phyloP scores from a whole-genome alignment of 768 basidiomycete genomes.

The Tylopilus felleus region DNA sequence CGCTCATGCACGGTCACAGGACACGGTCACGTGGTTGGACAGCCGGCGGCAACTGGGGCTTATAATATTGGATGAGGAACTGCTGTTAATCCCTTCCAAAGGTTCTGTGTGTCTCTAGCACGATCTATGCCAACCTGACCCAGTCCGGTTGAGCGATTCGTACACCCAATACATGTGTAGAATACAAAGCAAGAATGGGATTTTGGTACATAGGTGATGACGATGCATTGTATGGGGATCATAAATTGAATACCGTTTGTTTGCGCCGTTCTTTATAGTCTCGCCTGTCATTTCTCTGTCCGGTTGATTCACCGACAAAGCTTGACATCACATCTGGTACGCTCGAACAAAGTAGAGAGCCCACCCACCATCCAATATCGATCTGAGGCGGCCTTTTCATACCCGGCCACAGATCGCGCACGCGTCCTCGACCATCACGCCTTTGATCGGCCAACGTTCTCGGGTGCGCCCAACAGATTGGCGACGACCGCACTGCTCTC shows the following conservation, averaged over 20 bases:
- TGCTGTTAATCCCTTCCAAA: too few relatives aligned
- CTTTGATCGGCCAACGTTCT: constrained; percentile 17
- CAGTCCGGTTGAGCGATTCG: not conserved
- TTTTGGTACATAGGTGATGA: not conserved
- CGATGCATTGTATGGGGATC: not conserved
- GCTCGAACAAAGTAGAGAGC: not conserved
- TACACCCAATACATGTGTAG: not conserved
- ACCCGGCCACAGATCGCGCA: not conserved
- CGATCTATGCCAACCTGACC: constrained; percentile 23
- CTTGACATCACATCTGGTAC: not conserved
- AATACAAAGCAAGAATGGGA: not conserved
- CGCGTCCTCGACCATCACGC: not conserved
- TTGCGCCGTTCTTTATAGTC: not conserved
- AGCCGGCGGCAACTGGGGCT: too few relatives aligned
- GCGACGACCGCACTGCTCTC: constrained; percentile 55
- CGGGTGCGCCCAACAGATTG: constrained; percentile 37
- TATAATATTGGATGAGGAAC: too few relatives aligned
- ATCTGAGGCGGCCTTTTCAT: not conserved
- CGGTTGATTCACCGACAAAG: not conserved
- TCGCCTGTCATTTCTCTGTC: not conserved
- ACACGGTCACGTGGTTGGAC: too few relatives aligned
- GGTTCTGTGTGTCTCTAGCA: constrained; percentile 29
- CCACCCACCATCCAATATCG: not conserved
- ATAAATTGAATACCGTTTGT: not conserved
- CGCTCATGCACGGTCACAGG: too few relatives aligned